These are phyloP conservation scores for Samsoniella hepiali DNA, from an alignment of 2,329 filamentous ascomycete species.

Conservation along the genomic window DNA sequence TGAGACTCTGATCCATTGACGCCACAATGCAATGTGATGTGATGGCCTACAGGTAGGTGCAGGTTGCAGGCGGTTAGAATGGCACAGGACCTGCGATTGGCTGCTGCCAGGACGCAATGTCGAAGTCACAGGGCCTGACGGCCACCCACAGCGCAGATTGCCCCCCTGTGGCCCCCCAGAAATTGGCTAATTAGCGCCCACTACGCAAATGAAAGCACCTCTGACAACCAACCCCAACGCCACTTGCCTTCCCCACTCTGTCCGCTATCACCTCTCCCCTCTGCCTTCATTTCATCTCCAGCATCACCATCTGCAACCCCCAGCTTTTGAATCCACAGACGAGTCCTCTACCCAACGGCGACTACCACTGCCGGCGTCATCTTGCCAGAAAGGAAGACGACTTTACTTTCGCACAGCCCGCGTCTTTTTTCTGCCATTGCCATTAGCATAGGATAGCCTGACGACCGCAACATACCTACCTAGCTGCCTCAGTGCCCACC, in stretches of 20 bases:
- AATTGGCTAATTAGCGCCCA: conserved; percentile 14
- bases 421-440: background rate
- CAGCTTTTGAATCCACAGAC: background rate
- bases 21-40: background rate
- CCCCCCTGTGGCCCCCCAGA: background rate
- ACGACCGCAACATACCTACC: conserved; percentile 5
- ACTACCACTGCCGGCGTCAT: background rate
- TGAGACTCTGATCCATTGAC: background rate
- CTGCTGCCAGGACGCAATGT: background rate
- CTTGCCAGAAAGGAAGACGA: background rate
- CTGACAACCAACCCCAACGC: conserved; percentile 2
- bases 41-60: background rate
- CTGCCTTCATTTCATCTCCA: conserved; percentile 15
- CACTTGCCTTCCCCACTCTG: conserved; percentile 4
- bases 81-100: background rate
- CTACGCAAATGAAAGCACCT: background rate
- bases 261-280: conserved; percentile 7
- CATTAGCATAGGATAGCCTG: conserved; percentile 4
- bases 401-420: background rate
- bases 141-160: background rate
- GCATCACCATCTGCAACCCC: conserved; percentile 7
- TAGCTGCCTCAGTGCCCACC: conserved; percentile 8
- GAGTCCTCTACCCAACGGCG: background rate
- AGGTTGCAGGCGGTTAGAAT: background rate
- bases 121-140: background rate